Percentiles rank a stretch among this genome's conserved stretches.
These are phyloP conservation scores for Colletotrichum godetiae DNA, from an alignment of 2,329 filamentous ascomycete species.

Conservation along the genomic window DNA sequence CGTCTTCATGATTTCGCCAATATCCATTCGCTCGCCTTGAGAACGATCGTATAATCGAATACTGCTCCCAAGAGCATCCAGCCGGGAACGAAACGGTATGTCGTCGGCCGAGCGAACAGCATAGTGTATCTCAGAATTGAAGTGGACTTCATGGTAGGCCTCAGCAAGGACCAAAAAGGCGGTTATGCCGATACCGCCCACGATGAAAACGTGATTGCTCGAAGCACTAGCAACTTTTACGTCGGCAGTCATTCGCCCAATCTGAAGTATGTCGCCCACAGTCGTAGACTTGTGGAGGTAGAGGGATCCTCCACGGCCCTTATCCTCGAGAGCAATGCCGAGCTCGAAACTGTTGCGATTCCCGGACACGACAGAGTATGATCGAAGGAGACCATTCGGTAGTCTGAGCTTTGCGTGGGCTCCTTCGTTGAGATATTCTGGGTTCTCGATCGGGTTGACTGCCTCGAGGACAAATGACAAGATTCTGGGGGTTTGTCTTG, in stretches of 20 bases:
- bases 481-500: conserved; percentile 61
- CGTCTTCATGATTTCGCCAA: conserved; percentile 56
- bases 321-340: conserved; percentile 66
- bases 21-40: conserved; percentile 62
- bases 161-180: conserved; percentile 67
- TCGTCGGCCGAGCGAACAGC: conserved; percentile 64
- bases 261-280: conserved; percentile 61
- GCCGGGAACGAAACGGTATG: conserved; percentile 63
- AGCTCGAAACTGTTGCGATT: conserved; percentile 63
- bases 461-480: conserved; percentile 64
- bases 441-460: conserved; percentile 46
- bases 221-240: conserved; percentile 58
- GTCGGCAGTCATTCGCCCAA: conserved; percentile 61
- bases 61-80: conserved; percentile 54
- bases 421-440: conserved; percentile 49
- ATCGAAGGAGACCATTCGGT: conserved; percentile 64
- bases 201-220: conserved; percentile 71
- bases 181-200: conserved; percentile 74
- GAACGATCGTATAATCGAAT: conserved; percentile 65
- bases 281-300: conserved; percentile 64
- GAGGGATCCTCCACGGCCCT: conserved; percentile 69
- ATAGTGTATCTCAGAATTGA: conserved; percentile 67
- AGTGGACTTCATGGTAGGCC: conserved; percentile 55
- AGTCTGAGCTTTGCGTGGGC: conserved; percentile 68
- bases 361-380: conserved; percentile 70